Conservation (phyloP, 1,284 basidiomycete genomes). For the Malassezia yamatoensis region DNA sequence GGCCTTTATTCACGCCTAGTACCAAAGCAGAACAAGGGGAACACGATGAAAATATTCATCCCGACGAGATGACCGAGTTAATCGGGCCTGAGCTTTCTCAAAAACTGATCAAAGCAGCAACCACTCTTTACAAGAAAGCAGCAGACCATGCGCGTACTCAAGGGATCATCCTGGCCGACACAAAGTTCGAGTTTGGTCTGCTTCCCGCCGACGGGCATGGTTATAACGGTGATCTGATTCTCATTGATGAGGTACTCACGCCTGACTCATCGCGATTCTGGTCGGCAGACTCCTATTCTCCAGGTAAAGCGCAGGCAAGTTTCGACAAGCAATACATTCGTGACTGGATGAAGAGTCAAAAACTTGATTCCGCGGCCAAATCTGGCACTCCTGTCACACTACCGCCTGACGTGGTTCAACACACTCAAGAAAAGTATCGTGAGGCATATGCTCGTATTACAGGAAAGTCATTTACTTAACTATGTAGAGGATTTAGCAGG, state of each 20-base stretch:
- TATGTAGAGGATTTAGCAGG: not conserved
- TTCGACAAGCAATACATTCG: constrained; percentile 96
- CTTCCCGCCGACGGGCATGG: constrained; percentile 15
- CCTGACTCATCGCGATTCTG: constrained; percentile 97
- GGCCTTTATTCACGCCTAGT: constrained; percentile 84
- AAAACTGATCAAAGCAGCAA: constrained; percentile 56
- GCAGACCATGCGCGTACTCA: constrained; percentile 64
- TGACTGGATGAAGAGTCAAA: constrained; percentile 58
- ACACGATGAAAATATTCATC: constrained; percentile 97
- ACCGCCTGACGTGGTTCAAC: constrained; percentile 35
- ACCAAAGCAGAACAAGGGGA: constrained; percentile 91
- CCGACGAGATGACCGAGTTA: constrained; percentile 54
- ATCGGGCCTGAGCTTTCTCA: constrained; percentile 54
- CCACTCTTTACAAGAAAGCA: constrained; percentile 66
- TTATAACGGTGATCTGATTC: constrained; percentile 55
- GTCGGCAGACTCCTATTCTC: constrained; percentile 64
- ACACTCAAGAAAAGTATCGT: constrained; percentile 39
- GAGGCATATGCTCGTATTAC: constrained; percentile 43
- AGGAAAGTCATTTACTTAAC: constrained; percentile 24
- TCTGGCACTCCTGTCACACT: constrained; percentile 32
- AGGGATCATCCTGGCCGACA: constrained; percentile 89
- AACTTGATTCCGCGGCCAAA: constrained; percentile 34
- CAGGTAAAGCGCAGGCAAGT: constrained; percentile 69
- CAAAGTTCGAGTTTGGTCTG: constrained; percentile 80
- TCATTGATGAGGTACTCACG: constrained; percentile 91